Percentiles rank a stretch among this genome's conserved stretches.
Evolutionary conservation across 257 asterid genomes (phyloP).

Genomic region (Thymus mandschuricus): DNA sequence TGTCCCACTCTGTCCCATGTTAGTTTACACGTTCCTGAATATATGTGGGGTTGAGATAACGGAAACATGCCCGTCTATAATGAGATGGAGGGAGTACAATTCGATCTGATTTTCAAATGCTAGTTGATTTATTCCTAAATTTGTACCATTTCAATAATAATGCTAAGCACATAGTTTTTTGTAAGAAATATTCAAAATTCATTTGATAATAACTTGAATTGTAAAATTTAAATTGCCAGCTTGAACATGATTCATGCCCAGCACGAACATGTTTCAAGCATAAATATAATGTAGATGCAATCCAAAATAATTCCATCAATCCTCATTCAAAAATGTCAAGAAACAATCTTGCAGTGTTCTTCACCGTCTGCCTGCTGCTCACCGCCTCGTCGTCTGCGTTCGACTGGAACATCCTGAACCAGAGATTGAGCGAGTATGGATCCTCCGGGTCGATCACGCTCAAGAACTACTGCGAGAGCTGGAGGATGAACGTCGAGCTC

Average conservation of each 20-base stretch:
- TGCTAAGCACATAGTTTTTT: no score
- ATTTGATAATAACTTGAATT: no score
- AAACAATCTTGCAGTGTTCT: conserved; percentile 29
- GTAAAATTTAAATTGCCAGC: no score
- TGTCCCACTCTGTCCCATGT: no score
- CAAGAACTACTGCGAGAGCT: conserved; percentile 75
- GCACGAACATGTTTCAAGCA: conserved; percentile 11
- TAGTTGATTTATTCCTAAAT: no score
- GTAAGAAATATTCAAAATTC: no score
- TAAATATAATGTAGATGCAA: conserved; percentile 5
- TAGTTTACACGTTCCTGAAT: no score
- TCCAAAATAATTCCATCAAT: background rate
- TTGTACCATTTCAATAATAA: no score
- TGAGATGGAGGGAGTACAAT: no score
- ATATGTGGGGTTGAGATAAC: no score
- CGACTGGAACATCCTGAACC: conserved; percentile 73
- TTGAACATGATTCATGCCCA: conserved; percentile 11
- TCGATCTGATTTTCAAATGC: no score
- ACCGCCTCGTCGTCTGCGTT: conserved; percentile 47
- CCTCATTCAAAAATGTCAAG: conserved; percentile 39
- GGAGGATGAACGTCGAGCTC: conserved; percentile 83
- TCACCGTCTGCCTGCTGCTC: conserved; percentile 31
- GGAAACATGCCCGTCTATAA: no score
- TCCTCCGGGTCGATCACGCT: conserved; percentile 46
- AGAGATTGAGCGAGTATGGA: conserved; percentile 37